Percentiles rank a stretch among this genome's conserved stretches.
These are phyloP conservation scores for Reticulascus tulasneorum DNA, from an alignment of 2,329 filamentous ascomycete species.

Conservation along the genomic window DNA sequence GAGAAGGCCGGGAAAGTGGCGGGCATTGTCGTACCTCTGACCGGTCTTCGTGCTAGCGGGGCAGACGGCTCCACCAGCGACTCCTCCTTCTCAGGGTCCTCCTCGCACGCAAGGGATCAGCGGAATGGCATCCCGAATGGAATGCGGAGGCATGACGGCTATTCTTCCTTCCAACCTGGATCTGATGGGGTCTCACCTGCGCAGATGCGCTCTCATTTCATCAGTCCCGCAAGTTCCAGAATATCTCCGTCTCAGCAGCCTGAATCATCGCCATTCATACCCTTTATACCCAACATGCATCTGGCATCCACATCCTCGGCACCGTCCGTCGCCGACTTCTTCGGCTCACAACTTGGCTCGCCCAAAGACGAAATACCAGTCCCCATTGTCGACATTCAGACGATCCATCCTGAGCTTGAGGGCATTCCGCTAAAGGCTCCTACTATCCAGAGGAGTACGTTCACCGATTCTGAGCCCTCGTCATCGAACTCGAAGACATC, in stretches of 20 bases:
- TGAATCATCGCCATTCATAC: conserved; percentile 31
- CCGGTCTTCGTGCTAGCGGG: conserved; percentile 9
- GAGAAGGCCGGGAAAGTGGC: conserved; percentile 15
- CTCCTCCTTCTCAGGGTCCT: conserved; percentile 18
- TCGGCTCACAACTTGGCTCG: conserved; percentile 31
- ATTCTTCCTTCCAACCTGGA: conserved; percentile 9
- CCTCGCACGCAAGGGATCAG: conserved; percentile 15
- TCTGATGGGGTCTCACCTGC: conserved; percentile 15
- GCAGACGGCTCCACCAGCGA: conserved; percentile 13
- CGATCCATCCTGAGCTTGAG: conserved; percentile 56
- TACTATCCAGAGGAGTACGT: conserved; percentile 49
- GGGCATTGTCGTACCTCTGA: conserved; percentile 12
- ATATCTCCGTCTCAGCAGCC: conserved; percentile 30
- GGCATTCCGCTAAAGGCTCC: conserved; percentile 53
- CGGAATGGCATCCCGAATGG: conserved; percentile 13
- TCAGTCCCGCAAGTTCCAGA: conserved; percentile 24
- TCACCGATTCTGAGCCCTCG: conserved; percentile 33
- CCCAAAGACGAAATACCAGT: conserved; percentile 30
- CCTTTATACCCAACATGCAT: conserved; percentile 43
- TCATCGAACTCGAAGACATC: conserved; percentile 20
- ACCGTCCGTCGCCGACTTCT: conserved; percentile 27
- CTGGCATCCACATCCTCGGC: no score
- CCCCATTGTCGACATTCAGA: conserved; percentile 53
- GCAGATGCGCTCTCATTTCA: conserved; percentile 11
- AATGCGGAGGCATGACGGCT: conserved; percentile 9